Base-by-base conservation (phyloP, 495 filamentous ascomycete species). In the Talaromyces ruber region DNA sequence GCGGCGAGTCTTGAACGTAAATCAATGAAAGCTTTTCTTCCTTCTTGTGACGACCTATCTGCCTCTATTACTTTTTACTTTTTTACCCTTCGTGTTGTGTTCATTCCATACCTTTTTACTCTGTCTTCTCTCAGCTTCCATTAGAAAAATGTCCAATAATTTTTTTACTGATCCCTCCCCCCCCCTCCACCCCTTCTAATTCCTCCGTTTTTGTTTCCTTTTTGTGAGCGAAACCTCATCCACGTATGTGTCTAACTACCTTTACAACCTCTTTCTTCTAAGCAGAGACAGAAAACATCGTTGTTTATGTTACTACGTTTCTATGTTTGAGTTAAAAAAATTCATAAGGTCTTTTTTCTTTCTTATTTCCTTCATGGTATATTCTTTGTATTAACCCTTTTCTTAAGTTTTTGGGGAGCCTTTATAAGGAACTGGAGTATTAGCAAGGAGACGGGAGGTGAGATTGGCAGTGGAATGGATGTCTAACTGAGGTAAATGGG, bases 11-110 rank as follows among this genome's bases (percentile, higher is more conserved):
- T 47, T 58, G 39, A 63, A 59, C 34, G 53, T 28, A 37, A 24
- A 7, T 32, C 32, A 28, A 63, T 52, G 34, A 63, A 60, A 28
- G 16, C 57, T 58, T 63, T 60, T 58, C 55, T 60, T 30, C 24
- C 34, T 52, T 60, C 51, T 59, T 39, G 22, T 61, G 37, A 64
- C 61, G 28, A 64, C 61, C 16, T n/a, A n/a, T n/a, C n/a, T 58
- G 43, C 22, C 32, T 64, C 34, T 65, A 30, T 32, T 57, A 50
- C 26, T 62, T 58, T 54, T 58, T 56, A 24, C 64, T 59, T 57
- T 60, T 64, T 62, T 47, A 47, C 18, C n/a, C 43, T 47, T 43
- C 39, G 43, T 47, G 43, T 47, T 43, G 14, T 18, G 39, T n/a
- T 39, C 34, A 11, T 39, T 39, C 12, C 34, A 39, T 39, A 39